These are phyloP conservation scores for Cairneyella variabilis DNA, from an alignment of 495 filamentous ascomycete species.

Conservation along the genomic window DNA sequence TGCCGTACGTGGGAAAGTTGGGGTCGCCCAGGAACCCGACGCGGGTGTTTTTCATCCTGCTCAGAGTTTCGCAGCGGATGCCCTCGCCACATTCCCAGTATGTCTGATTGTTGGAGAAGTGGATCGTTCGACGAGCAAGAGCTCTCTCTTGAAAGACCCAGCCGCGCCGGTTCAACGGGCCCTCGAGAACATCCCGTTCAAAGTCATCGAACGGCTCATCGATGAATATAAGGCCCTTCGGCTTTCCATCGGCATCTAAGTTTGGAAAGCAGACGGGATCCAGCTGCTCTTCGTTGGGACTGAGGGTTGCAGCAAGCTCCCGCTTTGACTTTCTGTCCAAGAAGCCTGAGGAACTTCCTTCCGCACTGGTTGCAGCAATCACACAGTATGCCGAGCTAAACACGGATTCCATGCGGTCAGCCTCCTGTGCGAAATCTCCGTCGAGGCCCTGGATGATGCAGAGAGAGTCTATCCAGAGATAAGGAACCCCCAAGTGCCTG, in stretches of 20 bases:
- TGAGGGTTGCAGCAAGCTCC: too few species aligned
- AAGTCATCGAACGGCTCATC: conserved; percentile 39
- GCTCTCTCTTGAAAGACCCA: conserved; percentile 42
- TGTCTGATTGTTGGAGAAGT: conserved; percentile 34
- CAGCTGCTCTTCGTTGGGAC: too few species aligned
- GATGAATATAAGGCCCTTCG: too few species aligned
- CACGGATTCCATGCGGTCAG: conserved; percentile 15
- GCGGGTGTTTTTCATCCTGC: conserved; percentile 9
- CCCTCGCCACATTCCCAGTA: conserved; percentile 43
- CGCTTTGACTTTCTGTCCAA: neutral
- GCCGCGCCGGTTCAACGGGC: conserved; percentile 33
- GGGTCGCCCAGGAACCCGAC: too few species aligned
- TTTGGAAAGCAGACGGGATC: too few species aligned
- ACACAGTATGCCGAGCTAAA: conserved; percentile 18
- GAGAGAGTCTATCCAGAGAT: too few species aligned
- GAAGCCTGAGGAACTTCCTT: conserved; percentile 16
- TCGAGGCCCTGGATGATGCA: too few species aligned
- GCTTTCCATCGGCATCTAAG: too few species aligned
- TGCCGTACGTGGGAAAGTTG: too few species aligned
- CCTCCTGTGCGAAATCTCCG: conserved; percentile 16
- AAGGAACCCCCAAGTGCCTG: conserved; percentile 1
- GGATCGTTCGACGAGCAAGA: conserved; percentile 35
- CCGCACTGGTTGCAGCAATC: conserved; percentile 18
- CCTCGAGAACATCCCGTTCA: conserved; percentile 29
- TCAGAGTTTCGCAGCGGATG: conserved; percentile 28